Percentiles rank a stretch among this genome's conserved stretches.
Conservation (phyloP, 768 basidiomycete genomes). For the Lactifluus subvellereus region DNA sequence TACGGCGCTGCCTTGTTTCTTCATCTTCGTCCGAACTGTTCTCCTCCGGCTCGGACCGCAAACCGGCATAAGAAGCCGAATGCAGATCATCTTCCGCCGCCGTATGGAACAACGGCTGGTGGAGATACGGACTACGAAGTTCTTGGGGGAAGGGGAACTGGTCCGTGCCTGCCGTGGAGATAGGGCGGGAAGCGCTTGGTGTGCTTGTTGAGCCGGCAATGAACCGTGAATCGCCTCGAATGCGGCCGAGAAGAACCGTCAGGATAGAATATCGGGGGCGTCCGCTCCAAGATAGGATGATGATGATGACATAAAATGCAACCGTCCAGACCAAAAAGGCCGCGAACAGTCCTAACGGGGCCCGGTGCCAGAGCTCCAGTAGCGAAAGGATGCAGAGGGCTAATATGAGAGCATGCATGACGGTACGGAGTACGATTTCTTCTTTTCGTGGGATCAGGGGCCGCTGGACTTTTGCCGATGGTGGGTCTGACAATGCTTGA, state of each 20-base stretch:
- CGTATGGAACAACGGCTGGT: constrained; percentile 57
- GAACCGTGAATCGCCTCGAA: constrained; percentile 33
- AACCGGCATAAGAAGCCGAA: constrained; percentile 44
- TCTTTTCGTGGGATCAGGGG: constrained; percentile 36
- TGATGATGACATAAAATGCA: constrained; percentile 50
- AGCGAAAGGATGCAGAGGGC: constrained; percentile 54
- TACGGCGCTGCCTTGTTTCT: constrained; percentile 61
- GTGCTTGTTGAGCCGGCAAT: constrained; percentile 31
- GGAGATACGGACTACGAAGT: constrained; percentile 54
- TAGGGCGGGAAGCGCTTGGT: constrained; percentile 36
- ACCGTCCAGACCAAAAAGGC: constrained; percentile 60
- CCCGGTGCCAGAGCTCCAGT: constrained; percentile 51
- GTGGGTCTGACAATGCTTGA: constrained; percentile 31
- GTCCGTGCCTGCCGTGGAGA: constrained; percentile 38
- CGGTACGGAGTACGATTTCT: constrained; percentile 40
- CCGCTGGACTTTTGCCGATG: constrained; percentile 25
- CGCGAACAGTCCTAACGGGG: constrained; percentile 50
- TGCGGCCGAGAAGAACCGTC: constrained; percentile 41
- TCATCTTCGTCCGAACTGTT: constrained; percentile 72
- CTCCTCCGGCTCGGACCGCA: constrained; percentile 36
- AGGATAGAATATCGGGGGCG: constrained; percentile 54
- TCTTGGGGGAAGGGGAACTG: constrained; percentile 42
- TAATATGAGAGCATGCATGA: constrained; percentile 54
- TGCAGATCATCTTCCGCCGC: constrained; percentile 39
- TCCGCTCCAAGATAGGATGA: constrained; percentile 52